A percentile compares a stretch with the other conserved stretches of the same genome.
phyloP scores from a whole-genome alignment of 805 yeast species.

The Candida tibetensis region DNA sequence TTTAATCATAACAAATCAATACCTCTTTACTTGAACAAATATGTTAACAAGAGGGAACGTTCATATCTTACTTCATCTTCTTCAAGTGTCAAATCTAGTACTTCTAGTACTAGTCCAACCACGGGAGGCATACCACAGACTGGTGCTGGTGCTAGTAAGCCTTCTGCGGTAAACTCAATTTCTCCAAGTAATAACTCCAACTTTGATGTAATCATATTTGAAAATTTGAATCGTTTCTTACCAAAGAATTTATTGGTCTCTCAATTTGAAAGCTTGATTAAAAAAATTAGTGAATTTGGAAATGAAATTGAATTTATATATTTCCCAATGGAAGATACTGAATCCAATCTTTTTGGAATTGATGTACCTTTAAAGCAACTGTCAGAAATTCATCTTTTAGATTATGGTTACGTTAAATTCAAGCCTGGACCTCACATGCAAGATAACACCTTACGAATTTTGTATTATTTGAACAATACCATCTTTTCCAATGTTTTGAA shows the following conservation, averaged over 20 bases:
- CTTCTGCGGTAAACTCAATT: conserved; percentile 7
- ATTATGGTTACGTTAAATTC: conserved; percentile 55
- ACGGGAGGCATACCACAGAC: neutral
- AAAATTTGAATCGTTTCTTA: conserved; percentile 53
- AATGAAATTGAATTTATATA: conserved; percentile 51
- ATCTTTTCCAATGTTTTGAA: conserved; percentile 43
- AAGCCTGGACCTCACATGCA: conserved; percentile 29
- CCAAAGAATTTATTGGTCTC: conserved; percentile 28
- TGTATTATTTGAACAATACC: conserved; percentile 46
- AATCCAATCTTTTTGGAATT: conserved; percentile 20
- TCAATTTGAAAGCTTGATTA: conserved; percentile 31
- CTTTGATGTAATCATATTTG: conserved; percentile 26
- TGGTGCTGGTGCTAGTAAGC: neutral
- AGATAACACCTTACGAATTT: conserved; percentile 47
- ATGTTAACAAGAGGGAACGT: conserved; percentile 58
- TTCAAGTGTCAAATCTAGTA: neutral
- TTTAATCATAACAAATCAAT: conserved; percentile 28
- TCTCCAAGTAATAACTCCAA: conserved; percentile 7
- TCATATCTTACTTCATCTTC: neutral
- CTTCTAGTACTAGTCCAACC: neutral
- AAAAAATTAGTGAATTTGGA: conserved; percentile 42
- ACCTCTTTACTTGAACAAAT: conserved; percentile 55
- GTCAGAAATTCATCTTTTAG: conserved; percentile 1
- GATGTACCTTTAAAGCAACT: conserved; percentile 22
- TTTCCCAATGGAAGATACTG: conserved; percentile 39